Conservation (phyloP, 1,284 basidiomycete genomes). For the Mycena sp. region DNA sequence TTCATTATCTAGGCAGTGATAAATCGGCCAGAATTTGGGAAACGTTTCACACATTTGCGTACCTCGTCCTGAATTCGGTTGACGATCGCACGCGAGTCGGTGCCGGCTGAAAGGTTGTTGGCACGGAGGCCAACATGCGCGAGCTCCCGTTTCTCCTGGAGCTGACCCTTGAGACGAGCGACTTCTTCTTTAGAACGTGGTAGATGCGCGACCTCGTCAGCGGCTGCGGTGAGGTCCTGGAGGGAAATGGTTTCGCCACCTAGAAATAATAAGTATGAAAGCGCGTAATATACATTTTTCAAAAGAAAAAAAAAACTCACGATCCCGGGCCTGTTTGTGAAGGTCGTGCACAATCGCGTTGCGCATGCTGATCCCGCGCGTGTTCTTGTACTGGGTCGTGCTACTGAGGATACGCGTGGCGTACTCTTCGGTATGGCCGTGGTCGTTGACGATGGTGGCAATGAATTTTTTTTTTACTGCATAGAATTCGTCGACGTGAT, state of each 20-base stretch:
- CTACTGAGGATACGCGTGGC: not conserved
- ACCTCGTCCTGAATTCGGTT: constrained; percentile 1
- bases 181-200: not conserved
- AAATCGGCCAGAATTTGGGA: not conserved
- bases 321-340: not conserved
- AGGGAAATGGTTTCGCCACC: not conserved
- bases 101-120: constrained; percentile 3
- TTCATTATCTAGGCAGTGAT: not conserved
- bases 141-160: not conserved
- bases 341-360: not conserved
- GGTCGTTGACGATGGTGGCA: too few relatives aligned
- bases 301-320: not conserved
- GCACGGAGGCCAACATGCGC: not conserved
- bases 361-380: not conserved
- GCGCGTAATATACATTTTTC: too few relatives aligned
- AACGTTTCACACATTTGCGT: not conserved
- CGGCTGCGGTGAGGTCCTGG: not conserved
- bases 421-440: too few relatives aligned
- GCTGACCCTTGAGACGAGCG: not conserved
- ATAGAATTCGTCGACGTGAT: too few relatives aligned
- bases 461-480: too few relatives aligned
- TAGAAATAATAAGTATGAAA: not conserved
- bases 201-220: not conserved
- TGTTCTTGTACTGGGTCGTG: not conserved
- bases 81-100: not conserved